Evolutionary conservation across 169 alveolate genomes (phyloP), one percentile per base, ranked within the genome.

Genomic region (Plasmodium falciparum): DNA sequence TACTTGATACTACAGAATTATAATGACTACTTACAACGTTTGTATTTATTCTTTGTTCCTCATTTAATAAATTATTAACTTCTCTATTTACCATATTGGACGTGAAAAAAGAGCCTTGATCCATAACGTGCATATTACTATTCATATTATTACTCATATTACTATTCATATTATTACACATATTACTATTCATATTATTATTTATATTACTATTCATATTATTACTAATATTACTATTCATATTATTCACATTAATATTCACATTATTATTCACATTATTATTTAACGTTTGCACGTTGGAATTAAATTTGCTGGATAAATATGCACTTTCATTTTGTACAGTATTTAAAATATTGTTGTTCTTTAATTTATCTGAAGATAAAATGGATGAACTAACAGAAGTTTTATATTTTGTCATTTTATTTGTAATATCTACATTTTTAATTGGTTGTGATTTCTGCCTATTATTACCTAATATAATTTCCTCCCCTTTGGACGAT

Each of bases 361-460:
- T 83, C 22, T 83, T 70, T 7, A 54, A 20, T 39, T 56, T 24
- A 17, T 69, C 83, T 69, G 29, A 12, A 29, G 85, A 67, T 47
- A 69, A 69, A 83, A 69, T 83, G 4, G 85, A 83, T 17, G 58
- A 26, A 83, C 72, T 63, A 43, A 70, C 56, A 0, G 91, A 83
- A 6, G 91, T 83, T 83, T 69, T 69, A 54, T 67, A 83, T 63
- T 83, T 83, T n/a, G 73, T 83, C 58, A 54, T 69, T 67, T 83
- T 83, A 43, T 67, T 83, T 29, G 83, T 26, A 43, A 54, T 54
- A 29, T 43, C 66, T 17, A 39, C 22, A 43, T 52, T 67, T 69
- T 26, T 83, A 39, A 83, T 83, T 9, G 91, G 91, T 49, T 17
- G 50, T 15, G 91, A 76, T 50, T 76, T 76, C 22, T 76, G 76